Conservation (phyloP, 2,329 filamentous ascomycete genomes). For the Juglanconis juglandina region DNA sequence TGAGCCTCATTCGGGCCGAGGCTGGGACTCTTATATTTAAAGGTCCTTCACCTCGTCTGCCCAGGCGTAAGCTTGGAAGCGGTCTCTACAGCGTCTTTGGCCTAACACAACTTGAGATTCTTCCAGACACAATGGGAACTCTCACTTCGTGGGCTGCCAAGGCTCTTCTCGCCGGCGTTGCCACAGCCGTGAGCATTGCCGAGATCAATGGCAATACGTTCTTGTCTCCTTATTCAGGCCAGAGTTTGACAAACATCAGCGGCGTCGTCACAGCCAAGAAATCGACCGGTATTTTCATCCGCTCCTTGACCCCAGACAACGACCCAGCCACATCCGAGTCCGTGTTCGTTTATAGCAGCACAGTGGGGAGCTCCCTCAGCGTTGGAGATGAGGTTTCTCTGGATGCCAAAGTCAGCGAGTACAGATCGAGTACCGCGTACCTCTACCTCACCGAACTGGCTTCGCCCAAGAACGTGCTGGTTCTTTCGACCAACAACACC, state of each 20-base stretch:
- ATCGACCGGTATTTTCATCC: slow-evolving; percentile 60
- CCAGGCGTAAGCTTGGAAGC: background rate
- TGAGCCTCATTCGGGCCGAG: too few relatives aligned
- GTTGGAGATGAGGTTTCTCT: slow-evolving; percentile 63
- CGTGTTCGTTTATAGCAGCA: slow-evolving; percentile 60
- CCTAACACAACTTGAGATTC: background rate
- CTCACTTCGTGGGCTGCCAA: background rate
- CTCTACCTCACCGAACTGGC: slow-evolving; percentile 63
- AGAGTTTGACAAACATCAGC: slow-evolving; percentile 55
- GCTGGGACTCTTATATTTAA: background rate
- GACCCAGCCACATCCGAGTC: slow-evolving; percentile 60
- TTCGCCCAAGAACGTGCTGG: slow-evolving; percentile 49
- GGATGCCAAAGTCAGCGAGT: slow-evolving; percentile 57
- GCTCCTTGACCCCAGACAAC: slow-evolving; percentile 54
- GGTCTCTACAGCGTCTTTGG: background rate
- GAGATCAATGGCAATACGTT: slow-evolving; percentile 66
- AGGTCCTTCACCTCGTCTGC: background rate
- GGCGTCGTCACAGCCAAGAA: slow-evolving; percentile 64
- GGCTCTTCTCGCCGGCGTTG: slow-evolving; percentile 2
- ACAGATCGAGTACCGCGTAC: slow-evolving; percentile 52
- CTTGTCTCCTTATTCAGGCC: slow-evolving; percentile 57
- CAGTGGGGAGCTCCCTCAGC: slow-evolving; percentile 47
- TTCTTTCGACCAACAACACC: slow-evolving; percentile 50
- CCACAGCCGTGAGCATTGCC: slow-evolving; percentile 46
- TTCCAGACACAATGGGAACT: background rate